A percentile compares a stretch with the other conserved stretches of the same genome.
These are phyloP conservation scores for Cordyceps fumosorosea DNA, from an alignment of 2,329 filamentous ascomycete genomes.

Conservation along the genomic window DNA sequence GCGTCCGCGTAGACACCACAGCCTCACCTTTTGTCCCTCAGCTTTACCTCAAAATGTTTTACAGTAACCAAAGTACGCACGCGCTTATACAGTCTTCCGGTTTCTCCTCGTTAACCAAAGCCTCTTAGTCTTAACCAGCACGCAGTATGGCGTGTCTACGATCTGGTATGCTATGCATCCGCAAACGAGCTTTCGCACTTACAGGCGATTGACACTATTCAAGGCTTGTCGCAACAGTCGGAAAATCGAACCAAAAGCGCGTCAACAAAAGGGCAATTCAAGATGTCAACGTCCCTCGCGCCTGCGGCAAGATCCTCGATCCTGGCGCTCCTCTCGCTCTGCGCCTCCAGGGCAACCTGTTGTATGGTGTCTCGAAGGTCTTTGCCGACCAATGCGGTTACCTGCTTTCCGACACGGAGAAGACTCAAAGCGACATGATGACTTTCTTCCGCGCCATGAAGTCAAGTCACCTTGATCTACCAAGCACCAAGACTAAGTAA, in stretches of 20 bases:
- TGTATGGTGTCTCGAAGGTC: constrained; percentile 80
- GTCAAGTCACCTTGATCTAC: constrained; percentile 56
- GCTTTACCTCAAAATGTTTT: constrained; percentile 63
- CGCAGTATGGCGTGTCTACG: constrained; percentile 87
- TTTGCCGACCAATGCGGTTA: constrained; percentile 85
- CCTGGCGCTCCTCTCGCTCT: constrained; percentile 80
- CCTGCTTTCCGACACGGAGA: constrained; percentile 72
- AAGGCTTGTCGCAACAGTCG: constrained; percentile 89
- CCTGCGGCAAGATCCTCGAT: constrained; percentile 81
- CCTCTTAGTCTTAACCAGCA: constrained; percentile 64
- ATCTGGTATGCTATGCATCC: constrained; percentile 63
- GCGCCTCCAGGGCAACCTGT: constrained; percentile 79
- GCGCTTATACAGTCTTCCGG: background rate
- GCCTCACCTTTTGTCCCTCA: background rate
- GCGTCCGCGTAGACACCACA: background rate
- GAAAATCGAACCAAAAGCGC: constrained; percentile 64
- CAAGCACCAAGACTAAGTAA: constrained; percentile 67
- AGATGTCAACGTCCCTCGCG: constrained; percentile 77
- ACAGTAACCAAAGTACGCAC: constrained; percentile 81
- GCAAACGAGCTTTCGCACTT: background rate
- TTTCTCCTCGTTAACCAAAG: constrained; percentile 15
- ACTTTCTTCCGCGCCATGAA: constrained; percentile 53
- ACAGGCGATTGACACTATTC: constrained; percentile 11
- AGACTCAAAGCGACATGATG: constrained; percentile 66
- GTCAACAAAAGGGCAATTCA: constrained; percentile 82